Evolutionary conservation across 257 asterid genomes (phyloP), one percentile per base, ranked within the genome.

Genomic region (Thymus quinquecostatus): DNA sequence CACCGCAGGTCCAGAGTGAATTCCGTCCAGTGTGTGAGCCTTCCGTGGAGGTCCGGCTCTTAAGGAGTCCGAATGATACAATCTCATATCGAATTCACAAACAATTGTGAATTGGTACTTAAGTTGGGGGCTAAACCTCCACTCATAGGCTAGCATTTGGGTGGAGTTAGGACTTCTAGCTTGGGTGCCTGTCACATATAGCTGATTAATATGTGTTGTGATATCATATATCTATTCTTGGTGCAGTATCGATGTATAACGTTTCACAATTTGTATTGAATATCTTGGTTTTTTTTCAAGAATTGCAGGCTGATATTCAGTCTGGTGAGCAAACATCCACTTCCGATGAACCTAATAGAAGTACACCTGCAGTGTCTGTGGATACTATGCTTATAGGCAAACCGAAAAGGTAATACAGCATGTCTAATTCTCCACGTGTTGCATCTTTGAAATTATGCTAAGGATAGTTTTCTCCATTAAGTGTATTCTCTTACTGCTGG

Each of bases 361-460:
- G 77, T 75, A 75, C 66, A 58, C 47, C 81, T 56, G 70, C 71
- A 13, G 68, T 68, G 13, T 76, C 79, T 75, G 69, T 68, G 50
- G 88, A 87, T 63, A 79, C 84, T 71, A 74, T 78, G 44, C 91
- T 91, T 66, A 82, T 77, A 55, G 94, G 84, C 74, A 91, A 85
- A 74, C 97, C 97, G 11, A 82, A 76, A 79, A 83, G 96, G 98
- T 91, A 76, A 36, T 74, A 51, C 71, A 40, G 10, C 56, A 12
- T 45, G 49, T n/a, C 61, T 28, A 47, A 44, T 1, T 32, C n/a
- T 78, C 33, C 32, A 0, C 28, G n/a, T 56, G 65, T 33, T 38
- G 44, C 56, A 36, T 76, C 43, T 55, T 74, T 49, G 27, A 54
- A 41, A 45, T 49, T 64, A 28, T 66, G 33, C 48, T 60, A 51